Conservation (phyloP, 2,329 filamentous ascomycete species). For the Diaporthe sp. region DNA sequence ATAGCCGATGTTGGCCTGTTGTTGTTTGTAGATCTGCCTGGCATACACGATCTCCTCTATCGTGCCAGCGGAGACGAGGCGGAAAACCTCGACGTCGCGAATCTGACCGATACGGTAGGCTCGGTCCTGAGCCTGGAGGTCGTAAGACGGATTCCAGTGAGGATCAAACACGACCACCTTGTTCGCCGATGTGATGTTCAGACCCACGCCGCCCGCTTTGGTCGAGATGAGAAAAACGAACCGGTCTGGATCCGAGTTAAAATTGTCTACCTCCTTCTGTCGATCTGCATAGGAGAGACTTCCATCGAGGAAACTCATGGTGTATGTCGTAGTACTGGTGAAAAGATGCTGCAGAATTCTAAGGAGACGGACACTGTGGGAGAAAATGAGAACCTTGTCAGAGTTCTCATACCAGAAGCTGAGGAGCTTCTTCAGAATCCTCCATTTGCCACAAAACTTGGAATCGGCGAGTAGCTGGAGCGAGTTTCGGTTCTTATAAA, state of each 20-base stretch:
- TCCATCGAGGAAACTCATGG: slow-evolving; percentile 91
- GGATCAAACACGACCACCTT: slow-evolving; percentile 98
- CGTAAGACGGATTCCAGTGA: slow-evolving; percentile 96
- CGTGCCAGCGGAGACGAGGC: slow-evolving; percentile 89
- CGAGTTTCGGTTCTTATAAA: slow-evolving; percentile 82
- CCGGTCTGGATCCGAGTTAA: slow-evolving; percentile 87
- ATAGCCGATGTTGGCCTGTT: slow-evolving; percentile 98
- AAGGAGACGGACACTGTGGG: slow-evolving; percentile 88
- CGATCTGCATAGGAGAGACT: slow-evolving; percentile 86
- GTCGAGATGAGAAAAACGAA: slow-evolving; percentile 98
- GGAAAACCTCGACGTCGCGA: slow-evolving; percentile 94
- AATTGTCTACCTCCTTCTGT: slow-evolving; percentile 85
- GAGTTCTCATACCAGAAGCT: slow-evolving; percentile 91
- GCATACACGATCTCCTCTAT: slow-evolving; percentile 98
- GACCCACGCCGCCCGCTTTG: slow-evolving; percentile 89
- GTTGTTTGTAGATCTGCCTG: slow-evolving; percentile 98
- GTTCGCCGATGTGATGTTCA: slow-evolving; percentile 98
- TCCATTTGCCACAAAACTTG: slow-evolving; percentile 98
- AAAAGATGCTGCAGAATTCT: slow-evolving; percentile 89
- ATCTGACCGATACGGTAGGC: slow-evolving; percentile 96
- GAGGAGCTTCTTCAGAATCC: slow-evolving; percentile 86
- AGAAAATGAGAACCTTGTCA: slow-evolving; percentile 96
- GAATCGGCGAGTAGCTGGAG: slow-evolving; percentile 86
- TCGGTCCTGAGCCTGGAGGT: slow-evolving; percentile 95
- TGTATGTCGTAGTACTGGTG: slow-evolving; percentile 85